phyloP scores from a whole-genome alignment of 441 rosid genomes.

The Corymbia calophylla region DNA sequence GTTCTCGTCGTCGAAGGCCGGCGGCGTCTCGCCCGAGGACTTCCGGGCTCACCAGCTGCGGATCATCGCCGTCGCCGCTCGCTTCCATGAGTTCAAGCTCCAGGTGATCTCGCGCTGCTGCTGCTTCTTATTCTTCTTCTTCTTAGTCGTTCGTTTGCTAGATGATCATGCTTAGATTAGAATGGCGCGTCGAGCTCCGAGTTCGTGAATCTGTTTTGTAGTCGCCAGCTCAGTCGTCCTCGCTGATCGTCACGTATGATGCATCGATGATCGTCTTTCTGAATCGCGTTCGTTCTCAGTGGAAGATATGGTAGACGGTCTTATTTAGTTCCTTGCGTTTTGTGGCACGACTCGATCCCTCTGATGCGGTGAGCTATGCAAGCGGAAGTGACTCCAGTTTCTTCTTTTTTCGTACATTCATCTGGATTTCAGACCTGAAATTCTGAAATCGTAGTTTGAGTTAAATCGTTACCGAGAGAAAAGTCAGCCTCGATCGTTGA shows the following conservation, averaged over 20 bases:
- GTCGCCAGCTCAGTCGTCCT: not conserved
- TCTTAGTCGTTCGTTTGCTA: not conserved
- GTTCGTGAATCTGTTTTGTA: not conserved
- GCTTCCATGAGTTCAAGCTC: slow-evolving; percentile 36
- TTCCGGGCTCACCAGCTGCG: slow-evolving; percentile 21
- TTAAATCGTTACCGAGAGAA: not conserved
- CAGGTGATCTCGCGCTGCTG: slow-evolving; percentile 28
- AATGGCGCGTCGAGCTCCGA: not conserved
- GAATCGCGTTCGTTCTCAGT: not conserved
- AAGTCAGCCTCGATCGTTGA: not conserved
- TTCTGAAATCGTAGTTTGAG: not conserved
- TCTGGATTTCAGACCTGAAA: not conserved
- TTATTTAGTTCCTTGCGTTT: not conserved
- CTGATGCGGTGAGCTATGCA: not conserved
- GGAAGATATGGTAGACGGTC: not conserved
- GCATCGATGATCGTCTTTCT: not conserved
- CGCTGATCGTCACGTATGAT: not conserved
- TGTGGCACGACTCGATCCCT: not conserved
- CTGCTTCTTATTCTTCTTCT: not conserved
- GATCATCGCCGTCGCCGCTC: slow-evolving; percentile 26
- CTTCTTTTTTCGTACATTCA: not conserved
- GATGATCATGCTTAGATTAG: not conserved
- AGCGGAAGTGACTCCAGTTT: not conserved
- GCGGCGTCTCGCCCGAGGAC: slow-evolving; percentile 22
- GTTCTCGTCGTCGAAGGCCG: slow-evolving; percentile 30